A percentile compares a stretch with the other conserved stretches of the same genome.
Conservation (phyloP, 176 grass and related monocot species). For the Oryza punctata region DNA sequence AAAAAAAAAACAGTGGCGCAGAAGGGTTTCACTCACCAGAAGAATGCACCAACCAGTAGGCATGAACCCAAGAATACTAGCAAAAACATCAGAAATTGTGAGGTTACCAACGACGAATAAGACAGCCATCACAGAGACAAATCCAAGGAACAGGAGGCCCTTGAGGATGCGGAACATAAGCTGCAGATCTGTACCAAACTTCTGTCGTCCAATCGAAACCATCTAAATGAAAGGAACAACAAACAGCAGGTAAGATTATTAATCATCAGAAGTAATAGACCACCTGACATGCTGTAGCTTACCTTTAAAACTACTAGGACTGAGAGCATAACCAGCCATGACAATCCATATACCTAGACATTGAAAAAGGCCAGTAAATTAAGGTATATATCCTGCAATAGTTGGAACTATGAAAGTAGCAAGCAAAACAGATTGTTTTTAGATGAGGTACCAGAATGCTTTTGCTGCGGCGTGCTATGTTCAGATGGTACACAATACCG, state of each 20-base stretch:
- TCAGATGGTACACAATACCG: conserved; percentile 94
- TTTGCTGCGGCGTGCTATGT: conserved; percentile 62
- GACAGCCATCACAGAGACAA: conserved; percentile 76
- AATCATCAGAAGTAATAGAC: neutral
- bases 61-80: conserved; percentile 75
- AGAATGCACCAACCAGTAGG: conserved; percentile 93
- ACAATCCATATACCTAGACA: conserved; percentile 82
- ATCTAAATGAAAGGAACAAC: conserved; percentile 54
- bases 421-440: conserved; percentile 12
- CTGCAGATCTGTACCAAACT: conserved; percentile 61
- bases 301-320: conserved; percentile 90
- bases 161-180: conserved; percentile 97
- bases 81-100: conserved; percentile 79
- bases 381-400: neutral
- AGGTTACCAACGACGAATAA: conserved; percentile 68
- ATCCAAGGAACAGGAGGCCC: conserved; percentile 87
- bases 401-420: conserved; percentile 19
- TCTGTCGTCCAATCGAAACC: conserved; percentile 77
- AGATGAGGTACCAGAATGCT: conserved; percentile 74
- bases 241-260: conserved; percentile 19
- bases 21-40: conserved; percentile 66
- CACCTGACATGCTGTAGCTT: conserved; percentile 31
- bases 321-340: conserved; percentile 94
- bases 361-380: conserved; percentile 15
- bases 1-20: neutral